A percentile compares a stretch with the other conserved stretches of the same genome.
These are phyloP conservation scores for Cystobasidium sp. DNA, from an alignment of 1,284 basidiomycete species.

Conservation along the genomic window DNA sequence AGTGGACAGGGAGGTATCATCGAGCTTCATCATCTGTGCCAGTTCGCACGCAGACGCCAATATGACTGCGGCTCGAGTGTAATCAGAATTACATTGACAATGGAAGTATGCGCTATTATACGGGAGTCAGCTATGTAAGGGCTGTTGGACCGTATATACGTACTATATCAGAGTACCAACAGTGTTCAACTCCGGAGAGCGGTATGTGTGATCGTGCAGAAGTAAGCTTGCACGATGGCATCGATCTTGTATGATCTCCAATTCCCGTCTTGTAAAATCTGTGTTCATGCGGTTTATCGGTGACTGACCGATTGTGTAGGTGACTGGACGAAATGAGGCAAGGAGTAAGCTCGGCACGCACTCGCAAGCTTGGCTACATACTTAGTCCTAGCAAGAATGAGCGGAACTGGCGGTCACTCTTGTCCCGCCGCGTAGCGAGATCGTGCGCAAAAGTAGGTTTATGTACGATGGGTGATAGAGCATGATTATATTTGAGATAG, in stretches of 20 bases:
- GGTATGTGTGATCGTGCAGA: constrained; percentile 47
- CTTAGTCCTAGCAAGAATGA: constrained; percentile 48
- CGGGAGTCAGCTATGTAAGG: neutral
- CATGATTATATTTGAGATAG: constrained; percentile 47
- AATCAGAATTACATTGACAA: constrained; percentile 49
- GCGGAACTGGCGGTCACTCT: constrained; percentile 44
- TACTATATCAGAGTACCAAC: constrained; percentile 49
- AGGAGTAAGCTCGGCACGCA: neutral
- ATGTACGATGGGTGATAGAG: constrained; percentile 49
- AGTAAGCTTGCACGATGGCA: constrained; percentile 51
- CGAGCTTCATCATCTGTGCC: constrained; percentile 47
- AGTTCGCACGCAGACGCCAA: constrained; percentile 53
- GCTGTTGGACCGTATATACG: constrained; percentile 5
- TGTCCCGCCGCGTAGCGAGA: constrained; percentile 45
- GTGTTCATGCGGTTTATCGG: constrained; percentile 46
- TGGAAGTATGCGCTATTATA: constrained; percentile 50
- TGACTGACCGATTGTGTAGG: constrained; percentile 50
- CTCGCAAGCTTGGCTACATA: constrained; percentile 22
- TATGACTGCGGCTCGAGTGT: constrained; percentile 47
- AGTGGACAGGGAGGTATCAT: constrained; percentile 25
- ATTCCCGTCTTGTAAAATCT: constrained; percentile 43
- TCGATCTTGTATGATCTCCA: constrained; percentile 48
- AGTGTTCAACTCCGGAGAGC: constrained; percentile 31
- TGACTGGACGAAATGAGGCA: constrained; percentile 35
- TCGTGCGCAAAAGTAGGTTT: constrained; percentile 46